A percentile compares a stretch with the other conserved stretches of the same genome.
These are phyloP conservation scores for Spergularia bocconei DNA, from an alignment of 148 eudicot species.

Conservation along the genomic window DNA sequence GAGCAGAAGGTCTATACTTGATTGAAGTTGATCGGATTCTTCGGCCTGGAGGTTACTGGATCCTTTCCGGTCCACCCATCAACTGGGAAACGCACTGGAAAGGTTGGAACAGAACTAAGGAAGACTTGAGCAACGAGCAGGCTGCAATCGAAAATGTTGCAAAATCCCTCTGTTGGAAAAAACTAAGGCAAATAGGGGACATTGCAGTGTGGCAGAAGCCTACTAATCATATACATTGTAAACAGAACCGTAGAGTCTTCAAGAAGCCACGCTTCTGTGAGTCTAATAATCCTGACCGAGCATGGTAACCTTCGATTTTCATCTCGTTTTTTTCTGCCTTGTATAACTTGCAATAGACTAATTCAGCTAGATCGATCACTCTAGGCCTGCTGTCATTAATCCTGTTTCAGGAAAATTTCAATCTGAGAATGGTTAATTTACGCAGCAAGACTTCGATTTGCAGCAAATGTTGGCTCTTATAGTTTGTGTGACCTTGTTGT, in stretches of 20 bases:
- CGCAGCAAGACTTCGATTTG: no score
- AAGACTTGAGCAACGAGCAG: slow-evolving; percentile 45
- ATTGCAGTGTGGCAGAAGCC: slow-evolving; percentile 55
- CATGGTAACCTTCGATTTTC: slow-evolving; percentile 49
- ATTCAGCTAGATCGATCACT: background rate
- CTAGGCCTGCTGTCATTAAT: no score
- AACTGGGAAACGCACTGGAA: slow-evolving; percentile 47
- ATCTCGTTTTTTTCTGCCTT: no score
- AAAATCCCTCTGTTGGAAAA: slow-evolving; percentile 55
- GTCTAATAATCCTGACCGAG: slow-evolving; percentile 51
- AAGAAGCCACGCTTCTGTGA: slow-evolving; percentile 61
- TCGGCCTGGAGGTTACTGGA: slow-evolving; percentile 71
- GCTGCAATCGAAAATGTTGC: slow-evolving; percentile 41
- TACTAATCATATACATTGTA: slow-evolving; percentile 39
- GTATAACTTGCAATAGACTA: background rate
- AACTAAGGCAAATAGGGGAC: slow-evolving; percentile 45
- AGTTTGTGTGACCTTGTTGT: no score
- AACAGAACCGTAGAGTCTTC: slow-evolving; percentile 26
- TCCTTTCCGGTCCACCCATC: slow-evolving; percentile 69
- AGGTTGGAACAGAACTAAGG: slow-evolving; percentile 45
- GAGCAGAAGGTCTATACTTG: slow-evolving; percentile 52
- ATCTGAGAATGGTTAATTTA: no score
- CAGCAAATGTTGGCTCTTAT: no score
- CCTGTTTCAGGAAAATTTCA: no score
- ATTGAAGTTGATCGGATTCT: slow-evolving; percentile 61